These are phyloP conservation scores for Talaromyces sp. DNA, from an alignment of 2,329 filamentous ascomycete genomes.

Conservation along the genomic window DNA sequence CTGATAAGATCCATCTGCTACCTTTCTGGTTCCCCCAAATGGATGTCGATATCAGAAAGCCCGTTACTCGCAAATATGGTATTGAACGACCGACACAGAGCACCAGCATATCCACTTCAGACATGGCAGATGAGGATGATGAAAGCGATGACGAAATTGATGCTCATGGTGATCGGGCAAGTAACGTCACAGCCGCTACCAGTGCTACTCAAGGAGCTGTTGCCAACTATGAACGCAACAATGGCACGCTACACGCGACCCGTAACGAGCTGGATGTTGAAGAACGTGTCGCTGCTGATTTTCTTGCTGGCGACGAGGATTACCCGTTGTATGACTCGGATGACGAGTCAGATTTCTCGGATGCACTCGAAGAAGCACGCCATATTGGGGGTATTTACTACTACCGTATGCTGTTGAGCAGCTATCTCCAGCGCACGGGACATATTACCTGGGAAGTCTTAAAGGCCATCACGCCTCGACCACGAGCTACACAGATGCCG, in stretches of 20 bases:
- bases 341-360: conserved; percentile 72
- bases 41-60: conserved; percentile 95
- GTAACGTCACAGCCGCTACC: background rate
- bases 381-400: conserved; percentile 75
- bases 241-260: conserved; percentile 47
- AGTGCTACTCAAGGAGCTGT: conserved; percentile 14
- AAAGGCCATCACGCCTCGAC: conserved; percentile 54
- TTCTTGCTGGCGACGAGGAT: conserved; percentile 61
- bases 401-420: conserved; percentile 57
- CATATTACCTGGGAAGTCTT: conserved; percentile 46
- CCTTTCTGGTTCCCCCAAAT: conserved; percentile 99
- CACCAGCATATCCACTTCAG: conserved; percentile 71
- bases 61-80: conserved; percentile 80
- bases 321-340: conserved; percentile 90
- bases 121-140: conserved; percentile 69
- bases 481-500: conserved; percentile 43
- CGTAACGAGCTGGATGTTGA: conserved; percentile 67
- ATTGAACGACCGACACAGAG: conserved; percentile 77
- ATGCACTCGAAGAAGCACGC: conserved; percentile 73
- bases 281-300: conserved; percentile 69
- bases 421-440: conserved; percentile 50
- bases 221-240: conserved; percentile 24
- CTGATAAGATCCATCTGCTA: conserved; percentile 78
- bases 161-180: background rate
- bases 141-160: conserved; percentile 64